Evolutionary conservation across 164 flowering plant genomes (phyloP), one percentile per base, ranked within the genome.

Genomic region (Dillenia turbinata): DNA sequence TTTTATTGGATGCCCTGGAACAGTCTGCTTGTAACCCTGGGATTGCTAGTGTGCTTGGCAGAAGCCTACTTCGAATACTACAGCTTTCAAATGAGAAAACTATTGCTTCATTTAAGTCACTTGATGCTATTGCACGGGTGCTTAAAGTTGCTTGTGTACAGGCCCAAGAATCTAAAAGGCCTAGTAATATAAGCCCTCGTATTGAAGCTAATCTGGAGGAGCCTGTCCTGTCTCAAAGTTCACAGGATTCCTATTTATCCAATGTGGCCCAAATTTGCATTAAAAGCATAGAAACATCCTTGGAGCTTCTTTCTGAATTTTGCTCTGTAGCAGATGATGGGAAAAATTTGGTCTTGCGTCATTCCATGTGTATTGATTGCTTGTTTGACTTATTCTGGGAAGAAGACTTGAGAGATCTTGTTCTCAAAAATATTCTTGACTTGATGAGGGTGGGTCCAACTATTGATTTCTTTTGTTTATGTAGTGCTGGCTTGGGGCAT

Each of bases 331-430:
- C 87, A 54, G 90, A 87, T 65, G 99, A 83, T 73, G 90, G 85
- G 52, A 81, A 77, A 65, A 62, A 16, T 70, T 67, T 76, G 56
- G 74, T 87, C 66, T 77, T 95, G 85, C 85, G 61, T 64, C 80
- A 71, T 66, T 67, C 89, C 5, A 56, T 72, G 56, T 92, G 90
- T 51, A 72, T 95, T 66, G 93, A 85, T 72, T 83, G 81, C 68
- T 69, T 95, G 69, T 92, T 92, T 79, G 90, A 87, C 49, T 83
- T 95, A 67, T 95, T 92, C 70, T 95, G 99, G 97, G 92, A 82
- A 62, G 79, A 85, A 65, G 54, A 70, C 40, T 66, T 87, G 73
- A 85, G 92, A 73, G 82, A 76, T 62, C 69, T 12, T 62, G 86
- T 87, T 61, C 80, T 90, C 45, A 67, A 64, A 1, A 83, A 77